Evolutionary conservation across 73 alveolate species (phyloP), one percentile per base, ranked within the genome.

Genomic region (Paramecium sonneborni): DNA sequence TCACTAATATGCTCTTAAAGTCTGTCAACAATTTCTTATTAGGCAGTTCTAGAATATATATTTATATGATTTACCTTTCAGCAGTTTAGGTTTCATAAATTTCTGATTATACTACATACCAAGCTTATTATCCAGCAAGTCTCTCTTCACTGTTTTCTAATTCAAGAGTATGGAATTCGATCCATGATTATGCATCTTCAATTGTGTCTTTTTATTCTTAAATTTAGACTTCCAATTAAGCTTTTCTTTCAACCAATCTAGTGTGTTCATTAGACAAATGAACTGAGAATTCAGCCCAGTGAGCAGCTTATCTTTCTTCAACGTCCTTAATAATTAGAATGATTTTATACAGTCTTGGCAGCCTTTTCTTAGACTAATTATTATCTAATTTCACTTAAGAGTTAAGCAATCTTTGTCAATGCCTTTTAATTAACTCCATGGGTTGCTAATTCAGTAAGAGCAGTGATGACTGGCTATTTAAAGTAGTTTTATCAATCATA

Each of bases 1-100:
- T 79, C 90, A 37, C 90, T 79, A 56, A 79, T 79, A 76, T 79
- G 90, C 90, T 79, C 90, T 79, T 79, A 79, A 76, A 79, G 90
- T 79, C 90, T 79, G 44, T 79, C 90, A 79, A 79, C 72, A 44
- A 79, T 34, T 79, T 79, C 90, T 24, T 23, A 18, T 79, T 79
- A 43, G 26, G 69, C 76, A 79, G 90, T 41, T 79, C 90, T 79
- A 79, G 10, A 52, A 52, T n/a, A 3, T 52, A 57, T 8, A 14
- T 23, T 11, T 0, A 5, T 26, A 10, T 9, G 11, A 26, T 7
- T 10, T 79, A 79, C 90, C 90, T 79, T 26, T 79, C 90, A 79
- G 90, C 90, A 9, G 90, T 79, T 79, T 79, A 44, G 10, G 46
- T 24, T 79, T 79, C 69, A 79, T 79, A 79, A 46, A 79, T 39